Conservation (phyloP, 495 filamentous ascomycete species). For the Rhypophila decipiens region DNA sequence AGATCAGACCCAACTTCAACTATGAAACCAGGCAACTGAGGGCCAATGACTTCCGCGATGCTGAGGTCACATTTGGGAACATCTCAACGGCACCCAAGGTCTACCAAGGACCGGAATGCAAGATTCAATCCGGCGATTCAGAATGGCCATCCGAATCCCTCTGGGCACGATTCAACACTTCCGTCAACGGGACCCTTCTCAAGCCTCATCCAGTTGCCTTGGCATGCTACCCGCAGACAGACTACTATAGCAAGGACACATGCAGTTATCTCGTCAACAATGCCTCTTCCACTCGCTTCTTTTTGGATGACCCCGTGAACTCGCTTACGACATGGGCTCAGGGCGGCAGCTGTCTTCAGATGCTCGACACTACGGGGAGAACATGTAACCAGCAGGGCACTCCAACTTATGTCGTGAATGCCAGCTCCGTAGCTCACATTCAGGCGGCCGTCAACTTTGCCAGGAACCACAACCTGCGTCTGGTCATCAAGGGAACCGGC, state of each 20-base stretch:
- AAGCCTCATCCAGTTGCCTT: slow-evolving; percentile 46
- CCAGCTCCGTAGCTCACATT: slow-evolving; percentile 45
- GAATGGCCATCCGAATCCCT: slow-evolving; percentile 38
- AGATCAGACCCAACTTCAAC: too few relatives aligned
- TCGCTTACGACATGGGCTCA: slow-evolving; percentile 30
- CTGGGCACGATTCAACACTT: slow-evolving; percentile 41
- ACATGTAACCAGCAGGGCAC: slow-evolving; percentile 51
- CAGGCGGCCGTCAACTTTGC: slow-evolving; percentile 56
- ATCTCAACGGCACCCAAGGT: background rate
- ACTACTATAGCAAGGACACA: slow-evolving; percentile 31
- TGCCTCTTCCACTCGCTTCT: slow-evolving; percentile 23
- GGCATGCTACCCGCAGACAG: slow-evolving; percentile 42
- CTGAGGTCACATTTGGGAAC: background rate
- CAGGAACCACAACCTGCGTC: slow-evolving; percentile 47
- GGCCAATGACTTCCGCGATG: too few relatives aligned
- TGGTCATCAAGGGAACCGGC: slow-evolving; percentile 36
- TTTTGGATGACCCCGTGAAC: slow-evolving; percentile 31
- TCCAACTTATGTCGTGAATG: slow-evolving; percentile 53
- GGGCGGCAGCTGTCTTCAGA: slow-evolving; percentile 28
- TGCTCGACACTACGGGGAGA: slow-evolving; percentile 11
- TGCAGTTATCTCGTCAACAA: slow-evolving; percentile 31
- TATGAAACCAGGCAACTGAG: too few relatives aligned
- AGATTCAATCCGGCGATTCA: slow-evolving; percentile 43
- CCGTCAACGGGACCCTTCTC: slow-evolving; percentile 42
- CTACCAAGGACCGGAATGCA: slow-evolving; percentile 23